Base-by-base conservation (phyloP, 805 yeast species). In the Nakazawaea molendinolei region DNA sequence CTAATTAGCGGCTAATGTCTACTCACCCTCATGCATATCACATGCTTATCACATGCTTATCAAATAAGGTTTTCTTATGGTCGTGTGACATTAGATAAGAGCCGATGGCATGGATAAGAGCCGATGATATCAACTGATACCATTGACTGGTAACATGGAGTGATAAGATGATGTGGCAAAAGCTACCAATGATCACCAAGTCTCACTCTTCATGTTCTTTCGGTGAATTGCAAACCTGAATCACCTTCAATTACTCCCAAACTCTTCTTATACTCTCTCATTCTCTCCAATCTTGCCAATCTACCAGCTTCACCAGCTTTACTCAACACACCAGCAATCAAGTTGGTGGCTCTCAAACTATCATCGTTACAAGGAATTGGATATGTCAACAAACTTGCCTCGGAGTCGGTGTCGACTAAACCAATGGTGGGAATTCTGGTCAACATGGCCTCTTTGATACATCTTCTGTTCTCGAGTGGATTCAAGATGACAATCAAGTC, bases 291-390 rank as follows among this genome's bases (percentile, higher is more conserved):
- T 51, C 95, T 72, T 45, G 64, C 67, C 28, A 69, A 60, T 41
- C 77, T 66, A 27, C 98, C 98, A 33, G 67, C 69, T 55, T 82
- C 79, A 20, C 92, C 97, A 12, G 97, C 89, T 52, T 72, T 79
- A 16, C 92, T 79, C 43, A 92, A 67, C 14, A 89, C 79, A 41
- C 97, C 97, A 37, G 77, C 63, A 47, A 92, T 71, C 45, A 92
- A 65, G 44, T 85, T 80, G 8, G 82, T 76, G 6, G 95, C 74
- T 57, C 98, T 74, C 40, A 76, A 63, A 6, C 95, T 81, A 56
- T 89, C 97, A 56, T 92, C 97, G 55, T 92, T 92, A 44, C 95
- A 95, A 13, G 97, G 97, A 46, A 92, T 84, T 34, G 97, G 95
- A 53, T 92, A 92, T 2, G 96, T 86, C 36, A 90, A 84, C 47